Conservation (phyloP, 768 basidiomycete genomes). For the Pleurotus platypus region DNA sequence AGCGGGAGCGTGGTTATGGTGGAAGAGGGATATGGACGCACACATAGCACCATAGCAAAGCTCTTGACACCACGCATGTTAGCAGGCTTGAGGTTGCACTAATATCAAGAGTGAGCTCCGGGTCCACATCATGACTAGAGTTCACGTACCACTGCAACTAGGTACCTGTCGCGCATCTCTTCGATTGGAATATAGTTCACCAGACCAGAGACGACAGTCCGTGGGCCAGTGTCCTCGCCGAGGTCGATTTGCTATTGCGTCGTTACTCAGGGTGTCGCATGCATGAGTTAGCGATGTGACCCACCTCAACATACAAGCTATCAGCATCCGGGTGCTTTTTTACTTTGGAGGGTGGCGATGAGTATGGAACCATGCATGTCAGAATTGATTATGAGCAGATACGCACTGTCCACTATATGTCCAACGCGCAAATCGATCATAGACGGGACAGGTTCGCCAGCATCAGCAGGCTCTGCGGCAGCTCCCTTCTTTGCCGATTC, state of each 20-base stretch:
- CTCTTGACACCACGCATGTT: slow-evolving; percentile 98
- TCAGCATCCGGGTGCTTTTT: slow-evolving; percentile 97
- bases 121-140: not conserved
- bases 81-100: slow-evolving; percentile 95
- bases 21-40: slow-evolving; percentile 28
- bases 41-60: slow-evolving; percentile 96
- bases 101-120: not conserved
- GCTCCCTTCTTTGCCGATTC: slow-evolving; percentile 38
- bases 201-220: slow-evolving; percentile 95
- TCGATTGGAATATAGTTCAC: slow-evolving; percentile 97
- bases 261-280: not conserved
- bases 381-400: not conserved
- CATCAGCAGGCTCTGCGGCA: slow-evolving; percentile 54
- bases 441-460: slow-evolving; percentile 83
- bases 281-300: slow-evolving; percentile 9
- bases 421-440: slow-evolving; percentile 98
- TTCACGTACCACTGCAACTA: slow-evolving; percentile 69
- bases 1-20: not conserved
- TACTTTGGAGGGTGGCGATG: slow-evolving; percentile 42
- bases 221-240: slow-evolving; percentile 90
- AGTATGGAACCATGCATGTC: not conserved
- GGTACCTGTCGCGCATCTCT: slow-evolving; percentile 79
- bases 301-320: slow-evolving; percentile 90
- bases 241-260: slow-evolving; percentile 82
- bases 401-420: slow-evolving; percentile 83